These are phyloP conservation scores for Solanum etuberosum DNA, from an alignment of 257 asterid species.

Conservation along the genomic window DNA sequence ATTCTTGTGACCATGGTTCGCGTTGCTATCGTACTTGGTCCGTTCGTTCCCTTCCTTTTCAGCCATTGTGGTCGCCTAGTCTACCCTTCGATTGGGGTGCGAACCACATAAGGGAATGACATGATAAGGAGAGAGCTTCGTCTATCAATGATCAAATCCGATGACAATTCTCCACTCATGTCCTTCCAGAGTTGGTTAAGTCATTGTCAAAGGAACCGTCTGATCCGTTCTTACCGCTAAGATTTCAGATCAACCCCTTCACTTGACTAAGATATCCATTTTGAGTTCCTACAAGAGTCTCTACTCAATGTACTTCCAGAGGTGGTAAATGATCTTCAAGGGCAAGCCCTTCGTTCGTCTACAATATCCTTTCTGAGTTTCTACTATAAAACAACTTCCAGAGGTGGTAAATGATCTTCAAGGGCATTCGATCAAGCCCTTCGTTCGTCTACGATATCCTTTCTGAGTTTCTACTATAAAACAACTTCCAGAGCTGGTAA, in stretches of 20 bases:
- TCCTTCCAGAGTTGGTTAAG: neutral
- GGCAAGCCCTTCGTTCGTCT: neutral
- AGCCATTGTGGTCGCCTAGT: neutral
- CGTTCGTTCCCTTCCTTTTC: neutral
- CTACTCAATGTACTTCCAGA: neutral
- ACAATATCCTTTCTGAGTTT: neutral
- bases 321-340: neutral
- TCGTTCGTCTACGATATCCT: neutral
- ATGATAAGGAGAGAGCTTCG: neutral
- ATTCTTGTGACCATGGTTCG: constrained; percentile 1
- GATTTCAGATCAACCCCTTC: neutral
- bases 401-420: neutral
- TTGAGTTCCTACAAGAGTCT: neutral
- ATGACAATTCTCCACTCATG: neutral
- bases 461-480: neutral
- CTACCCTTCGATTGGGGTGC: neutral
- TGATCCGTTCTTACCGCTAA: neutral
- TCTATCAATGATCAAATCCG: neutral
- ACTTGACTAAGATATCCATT: neutral
- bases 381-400: neutral
- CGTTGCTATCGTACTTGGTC: neutral
- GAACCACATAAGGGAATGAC: neutral
- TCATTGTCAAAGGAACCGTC: neutral
- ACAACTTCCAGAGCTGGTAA: neutral
- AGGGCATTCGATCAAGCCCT: neutral